Base-by-base conservation (phyloP, 2,329 filamentous ascomycete genomes). In the Cadophora luteo-olivacea region DNA sequence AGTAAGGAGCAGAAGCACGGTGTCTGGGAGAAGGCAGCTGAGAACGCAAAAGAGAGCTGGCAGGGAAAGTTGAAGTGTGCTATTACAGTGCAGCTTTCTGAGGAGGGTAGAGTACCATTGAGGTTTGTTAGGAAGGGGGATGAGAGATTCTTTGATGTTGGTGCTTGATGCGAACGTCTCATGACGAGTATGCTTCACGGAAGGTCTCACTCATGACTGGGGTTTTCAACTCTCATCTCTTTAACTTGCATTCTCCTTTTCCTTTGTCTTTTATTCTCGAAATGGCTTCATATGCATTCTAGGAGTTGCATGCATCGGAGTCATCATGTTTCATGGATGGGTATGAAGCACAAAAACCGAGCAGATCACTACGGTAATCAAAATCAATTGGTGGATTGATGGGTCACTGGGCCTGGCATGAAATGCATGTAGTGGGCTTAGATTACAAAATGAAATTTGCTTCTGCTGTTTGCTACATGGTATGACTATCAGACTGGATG, bases 111-210 rank as follows among this genome's bases (percentile, higher is more conserved):
- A 4, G 61, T 68, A 1, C 61, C 61, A 4, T 25, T 68, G 49
- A 29, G 62, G 3, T 68, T 68, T 61, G 66, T 68, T 7, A 61
- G 25, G 24, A 68, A 55, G 48, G 66, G 66, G 2, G 45, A 45
- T 19, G 66, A 65, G 54, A 38, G 55, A 24, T 68, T 68, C 60
- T 63, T 63, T 14, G 32, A 45, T 29, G 19, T 57, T 9, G 58
- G 33, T 29, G 16, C 24, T 25, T 41, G 54, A 9, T 14, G 1
- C 16, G 11, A 14, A 5, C 3, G 8, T 16, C 4, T 45, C 14
- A 45, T 19, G 41, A 14, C 2, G 19, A 45, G 41, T 7, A 14
- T 38, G 36, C 36, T 38, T 38, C 12, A 9, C 9, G 36, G 36
- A 11, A 14, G 36, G 36, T 38, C 11, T 36, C 11, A 36, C 33